Base-by-base conservation (phyloP, 2,329 filamentous ascomycete genomes). In the Sporothrix pallida region DNA sequence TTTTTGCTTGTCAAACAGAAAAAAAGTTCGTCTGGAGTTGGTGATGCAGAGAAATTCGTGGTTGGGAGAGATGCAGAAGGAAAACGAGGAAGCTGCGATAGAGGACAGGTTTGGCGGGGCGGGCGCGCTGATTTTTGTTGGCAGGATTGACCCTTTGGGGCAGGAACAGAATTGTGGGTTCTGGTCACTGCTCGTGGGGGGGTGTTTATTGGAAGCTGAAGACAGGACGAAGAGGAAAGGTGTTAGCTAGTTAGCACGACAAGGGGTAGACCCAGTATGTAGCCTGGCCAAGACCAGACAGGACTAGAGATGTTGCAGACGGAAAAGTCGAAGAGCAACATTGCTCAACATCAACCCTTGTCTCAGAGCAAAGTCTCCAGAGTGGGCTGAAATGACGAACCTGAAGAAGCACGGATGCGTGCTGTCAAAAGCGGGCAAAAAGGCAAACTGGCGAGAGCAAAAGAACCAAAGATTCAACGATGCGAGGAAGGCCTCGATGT, bases 91-190 rank as follows among this genome's bases (percentile, higher is more conserved):
- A 71, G 71, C 26, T 73, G 67, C 65, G 58, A 71, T 71, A 50
- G 73, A 58, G 44, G 23, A 70, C 44, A 72, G 42, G 69, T 71
- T 50, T 37, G 71, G 71, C 63, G 71, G 71, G 71, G 73, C 65
- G 73, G 71, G 50, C 60, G 56, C 58, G 73, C 58, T 65, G 73
- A 73, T 71, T 73, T 74, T 74, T 74, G 73, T 74, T 69, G 54
- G 63, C 68, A 65, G 42, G 31, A 23, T 23, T 72, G 44, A 54
- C 44, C 23, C 70, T 31, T 26, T 26, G 54, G 65, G 68, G 68
- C 50, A 68, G 52, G 63, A 65, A 20, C 70, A 52, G 26, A 74
- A 74, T 65, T 74, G 73, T 72, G 73, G 73, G 58, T 56, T 74
- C 37, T 67, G 60, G 52, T 13, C 1, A 37, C 58, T 62, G 42